Evolutionary conservation across 1,284 basidiomycete genomes (phyloP), one percentile per base, ranked within the genome.

Genomic region (Entoloma clypeatum): DNA sequence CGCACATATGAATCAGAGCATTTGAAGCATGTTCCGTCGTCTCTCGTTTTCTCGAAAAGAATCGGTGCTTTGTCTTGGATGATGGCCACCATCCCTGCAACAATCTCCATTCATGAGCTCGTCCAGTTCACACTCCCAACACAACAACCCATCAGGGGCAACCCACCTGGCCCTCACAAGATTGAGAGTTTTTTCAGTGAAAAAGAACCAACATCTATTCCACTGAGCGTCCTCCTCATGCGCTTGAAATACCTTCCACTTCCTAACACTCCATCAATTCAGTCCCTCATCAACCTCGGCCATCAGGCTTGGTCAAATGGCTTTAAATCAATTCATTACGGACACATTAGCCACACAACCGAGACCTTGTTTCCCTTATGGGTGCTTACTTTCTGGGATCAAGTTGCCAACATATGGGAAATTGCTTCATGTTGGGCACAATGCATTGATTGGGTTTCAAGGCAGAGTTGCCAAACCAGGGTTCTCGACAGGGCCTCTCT

Each of bases 1-100:
- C 39, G 26, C 3, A 56, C 43, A 36, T 41, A 56, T 3, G 40
- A 2, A 14, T 56, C 52, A 0, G 49, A 53, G 31, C 39, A 41
- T 9, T 23, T 10, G 44, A 56, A 56, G 2, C 21, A 13, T 3
- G 46, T 39, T 1, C 54, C 50, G 44, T 56, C 49, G 19, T 19
- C 22, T 1, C 13, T 36, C 5, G 13, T 16, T 1, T 18, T 31
- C 1, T 31, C 27, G 31, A 56, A 46, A 9, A 56, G 29, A 3
- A 45, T 24, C 5, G 48, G 51, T n/a, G 23, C 33, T 1, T 19
- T 14, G 7, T 41, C 11, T 10, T 43, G 24, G 18, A 54, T 43
- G n/a, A 37, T 18, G 5, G 45, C 54, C 7, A 56, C 27, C 25
- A 54, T 41, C n/a, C n/a, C n/a, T n/a, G n/a, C n/a, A n/a, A n/a